Evolutionary conservation across 805 yeast genomes (phyloP).

Genomic region (Saturnispora besseyi): DNA sequence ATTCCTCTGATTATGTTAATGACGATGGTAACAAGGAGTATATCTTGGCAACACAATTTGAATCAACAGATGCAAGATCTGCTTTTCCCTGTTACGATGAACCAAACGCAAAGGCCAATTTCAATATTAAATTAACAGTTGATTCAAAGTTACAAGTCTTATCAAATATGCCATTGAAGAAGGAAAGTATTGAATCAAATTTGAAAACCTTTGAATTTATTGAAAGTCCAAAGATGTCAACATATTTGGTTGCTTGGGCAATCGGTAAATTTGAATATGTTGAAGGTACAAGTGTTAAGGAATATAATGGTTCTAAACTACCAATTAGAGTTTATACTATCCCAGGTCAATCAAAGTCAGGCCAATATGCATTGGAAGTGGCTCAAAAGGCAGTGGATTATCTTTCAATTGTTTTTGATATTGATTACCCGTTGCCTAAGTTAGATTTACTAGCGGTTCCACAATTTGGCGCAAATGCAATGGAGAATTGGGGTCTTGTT

Average conservation of each 20-base stretch:
- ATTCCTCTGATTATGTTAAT: slow-evolving; percentile 37
- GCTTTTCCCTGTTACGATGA: slow-evolving; percentile 54
- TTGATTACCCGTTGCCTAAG: slow-evolving; percentile 70
- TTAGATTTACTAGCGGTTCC: slow-evolving; percentile 74
- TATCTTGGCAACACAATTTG: slow-evolving; percentile 47
- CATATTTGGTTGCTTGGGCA: slow-evolving; percentile 52
- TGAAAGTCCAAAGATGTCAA: slow-evolving; percentile 45
- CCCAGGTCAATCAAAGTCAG: slow-evolving; percentile 39
- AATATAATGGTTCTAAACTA: slow-evolving; percentile 33
- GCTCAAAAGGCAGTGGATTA: slow-evolving; percentile 44
- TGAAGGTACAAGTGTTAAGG: slow-evolving; percentile 35
- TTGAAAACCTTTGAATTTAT: slow-evolving; percentile 30
- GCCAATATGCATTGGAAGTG: slow-evolving; percentile 38
- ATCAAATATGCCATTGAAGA: slow-evolving; percentile 38
- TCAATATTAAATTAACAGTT: slow-evolving; percentile 35
- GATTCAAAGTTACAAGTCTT: slow-evolving; percentile 30
- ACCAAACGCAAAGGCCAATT: slow-evolving; percentile 47
- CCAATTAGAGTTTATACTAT: slow-evolving; percentile 47
- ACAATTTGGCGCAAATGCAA: slow-evolving; percentile 74
- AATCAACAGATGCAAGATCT: slow-evolving; percentile 50
- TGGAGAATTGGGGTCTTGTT: slow-evolving; percentile 87
- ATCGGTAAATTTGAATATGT: slow-evolving; percentile 48
- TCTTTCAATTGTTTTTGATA: slow-evolving; percentile 39
- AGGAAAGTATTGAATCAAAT: slow-evolving; percentile 13
- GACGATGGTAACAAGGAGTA: slow-evolving; percentile 28